Conservation (phyloP, 768 basidiomycete genomes). For the Panus rudis region DNA sequence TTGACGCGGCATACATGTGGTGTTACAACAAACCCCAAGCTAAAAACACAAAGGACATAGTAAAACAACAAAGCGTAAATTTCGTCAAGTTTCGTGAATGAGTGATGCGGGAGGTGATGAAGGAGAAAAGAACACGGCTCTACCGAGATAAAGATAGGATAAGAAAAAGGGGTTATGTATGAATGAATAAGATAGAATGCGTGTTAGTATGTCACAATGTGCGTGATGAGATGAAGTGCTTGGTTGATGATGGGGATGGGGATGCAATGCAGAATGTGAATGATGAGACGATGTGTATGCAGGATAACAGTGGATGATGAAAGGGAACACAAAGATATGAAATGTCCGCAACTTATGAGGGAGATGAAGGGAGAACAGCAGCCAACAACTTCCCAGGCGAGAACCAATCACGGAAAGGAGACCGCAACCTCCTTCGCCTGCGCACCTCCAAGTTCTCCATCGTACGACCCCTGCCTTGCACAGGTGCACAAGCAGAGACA, state of each 20-base stretch:
- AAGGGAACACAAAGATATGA: slow-evolving; percentile 5
- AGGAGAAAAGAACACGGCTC: slow-evolving; percentile 23
- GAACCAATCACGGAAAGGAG: slow-evolving; percentile 28
- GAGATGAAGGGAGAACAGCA: slow-evolving; percentile 21
- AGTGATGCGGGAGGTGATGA: no score
- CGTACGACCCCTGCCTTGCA: slow-evolving; percentile 12
- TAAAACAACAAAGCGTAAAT: no score
- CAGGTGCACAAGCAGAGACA: slow-evolving; percentile 8
- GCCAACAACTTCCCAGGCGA: slow-evolving; percentile 26
- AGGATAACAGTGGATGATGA: neutral
- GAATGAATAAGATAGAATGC: neutral
- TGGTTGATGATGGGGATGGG: neutral
- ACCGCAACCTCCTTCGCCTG: slow-evolving; percentile 24
- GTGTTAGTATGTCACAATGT: neutral
- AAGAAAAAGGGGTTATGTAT: slow-evolving; percentile 7
- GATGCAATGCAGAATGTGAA: neutral
- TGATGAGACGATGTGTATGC: neutral
- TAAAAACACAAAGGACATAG: no score
- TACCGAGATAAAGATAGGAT: slow-evolving; percentile 23
- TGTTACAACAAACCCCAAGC: no score
- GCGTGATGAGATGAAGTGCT: neutral
- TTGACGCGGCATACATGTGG: no score
- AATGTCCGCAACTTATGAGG: neutral
- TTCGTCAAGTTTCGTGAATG: no score
- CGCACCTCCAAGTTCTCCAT: slow-evolving; percentile 20